phyloP scores from a whole-genome alignment of 2,329 filamentous ascomycete genomes.

The Cladosporium halotolerans region DNA sequence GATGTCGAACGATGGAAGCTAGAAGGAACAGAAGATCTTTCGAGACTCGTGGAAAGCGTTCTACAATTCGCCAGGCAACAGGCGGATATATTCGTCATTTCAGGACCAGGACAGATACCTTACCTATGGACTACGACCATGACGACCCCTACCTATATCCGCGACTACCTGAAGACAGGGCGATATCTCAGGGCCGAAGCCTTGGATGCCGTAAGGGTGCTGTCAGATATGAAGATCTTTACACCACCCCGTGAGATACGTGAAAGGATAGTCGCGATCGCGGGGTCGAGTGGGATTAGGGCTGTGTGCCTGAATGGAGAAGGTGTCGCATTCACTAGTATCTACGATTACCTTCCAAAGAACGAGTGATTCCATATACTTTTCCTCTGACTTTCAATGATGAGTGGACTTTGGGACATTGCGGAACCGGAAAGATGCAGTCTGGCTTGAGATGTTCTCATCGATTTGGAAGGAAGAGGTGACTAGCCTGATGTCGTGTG shows the following conservation, averaged over 20 bases:
- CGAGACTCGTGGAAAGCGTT: neutral
- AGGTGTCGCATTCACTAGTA: neutral
- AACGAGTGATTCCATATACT: neutral
- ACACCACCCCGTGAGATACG: neutral
- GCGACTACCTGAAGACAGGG: neutral
- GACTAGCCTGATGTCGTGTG: neutral
- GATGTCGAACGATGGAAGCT: neutral
- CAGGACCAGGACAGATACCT: neutral
- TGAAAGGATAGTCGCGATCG: neutral
- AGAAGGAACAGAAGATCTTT: neutral
- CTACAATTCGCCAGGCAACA: neutral
- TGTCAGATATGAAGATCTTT: neutral
- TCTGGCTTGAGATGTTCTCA: neutral
- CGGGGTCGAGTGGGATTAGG: neutral
- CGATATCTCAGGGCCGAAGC: neutral
- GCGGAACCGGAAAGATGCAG: neutral
- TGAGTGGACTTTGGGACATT: neutral
- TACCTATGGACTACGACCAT: neutral
- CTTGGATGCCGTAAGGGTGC: neutral
- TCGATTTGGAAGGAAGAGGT: neutral
- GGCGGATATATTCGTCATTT: neutral
- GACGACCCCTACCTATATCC: neutral
- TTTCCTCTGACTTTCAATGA: neutral
- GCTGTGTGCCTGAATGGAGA: neutral
- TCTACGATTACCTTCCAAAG: neutral